phyloP scores from a whole-genome alignment of 345 rosid genomes.

The Ceriops tagal region DNA sequence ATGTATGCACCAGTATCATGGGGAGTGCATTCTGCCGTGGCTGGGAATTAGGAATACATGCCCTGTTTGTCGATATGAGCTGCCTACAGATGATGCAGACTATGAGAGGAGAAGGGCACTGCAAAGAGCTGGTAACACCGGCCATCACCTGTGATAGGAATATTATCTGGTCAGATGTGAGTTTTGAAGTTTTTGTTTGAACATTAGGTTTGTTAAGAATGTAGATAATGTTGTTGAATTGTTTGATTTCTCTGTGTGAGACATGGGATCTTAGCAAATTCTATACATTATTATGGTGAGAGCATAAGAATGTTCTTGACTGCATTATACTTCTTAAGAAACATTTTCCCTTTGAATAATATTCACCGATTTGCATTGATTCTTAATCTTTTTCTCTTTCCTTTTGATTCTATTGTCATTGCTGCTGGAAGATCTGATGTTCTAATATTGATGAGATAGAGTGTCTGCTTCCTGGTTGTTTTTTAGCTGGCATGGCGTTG shows the following conservation, averaged over 20 bases:
- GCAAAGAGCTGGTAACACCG: constrained; percentile 22
- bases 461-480: not conserved
- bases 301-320: constrained; percentile 24
- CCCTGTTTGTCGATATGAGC: constrained; percentile 82
- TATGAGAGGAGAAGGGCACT: constrained; percentile 53
- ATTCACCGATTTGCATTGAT: constrained; percentile 16
- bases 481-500: not conserved
- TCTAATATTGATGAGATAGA: no score
- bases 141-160: constrained; percentile 31
- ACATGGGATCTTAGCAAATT: constrained; percentile 16
- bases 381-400: not conserved
- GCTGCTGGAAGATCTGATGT: not conserved
- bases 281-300: constrained; percentile 19
- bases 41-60: constrained; percentile 82
- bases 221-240: constrained; percentile 26
- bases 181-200: constrained; percentile 21
- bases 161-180: constrained; percentile 12
- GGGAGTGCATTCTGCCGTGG: constrained; percentile 85
- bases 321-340: constrained; percentile 18
- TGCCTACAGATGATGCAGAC: constrained; percentile 78
- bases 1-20: constrained; percentile 73
- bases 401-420: not conserved
- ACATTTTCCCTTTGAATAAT: constrained; percentile 16
- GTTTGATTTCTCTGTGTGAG: constrained; percentile 17
- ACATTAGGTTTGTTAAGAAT: constrained; percentile 29